Percentiles rank a stretch among this genome's conserved stretches.
phyloP scores from a whole-genome alignment of 257 asterid genomes.

The Penstemon newberryi region DNA sequence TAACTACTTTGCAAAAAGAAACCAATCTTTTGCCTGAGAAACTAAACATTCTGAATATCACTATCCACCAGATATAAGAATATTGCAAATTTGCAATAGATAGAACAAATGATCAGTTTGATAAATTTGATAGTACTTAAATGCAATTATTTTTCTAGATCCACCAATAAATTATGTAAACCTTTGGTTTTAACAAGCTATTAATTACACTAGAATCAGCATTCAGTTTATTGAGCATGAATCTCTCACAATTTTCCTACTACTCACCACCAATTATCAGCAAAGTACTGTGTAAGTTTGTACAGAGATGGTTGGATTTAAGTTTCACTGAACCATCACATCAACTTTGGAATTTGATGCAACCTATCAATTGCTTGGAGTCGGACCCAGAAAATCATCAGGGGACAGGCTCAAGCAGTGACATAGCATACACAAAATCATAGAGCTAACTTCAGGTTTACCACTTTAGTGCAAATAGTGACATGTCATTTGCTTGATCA shows the following conservation, averaged over 20 bases:
- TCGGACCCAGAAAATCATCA: background rate
- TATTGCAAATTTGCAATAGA: background rate
- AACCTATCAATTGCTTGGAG: constrained; percentile 5
- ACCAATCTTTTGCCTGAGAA: constrained; percentile 8
- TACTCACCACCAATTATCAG: constrained; percentile 12
- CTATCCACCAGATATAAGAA: constrained; percentile 20
- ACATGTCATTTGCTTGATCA: background rate
- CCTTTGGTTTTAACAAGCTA: background rate
- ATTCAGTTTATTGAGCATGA: constrained; percentile 12
- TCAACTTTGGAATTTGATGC: constrained; percentile 2
- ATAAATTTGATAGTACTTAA: background rate
- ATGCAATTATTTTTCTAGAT: background rate
- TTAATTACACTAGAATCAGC: background rate
- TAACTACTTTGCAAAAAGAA: constrained; percentile 17
- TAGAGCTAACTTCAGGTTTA: background rate
- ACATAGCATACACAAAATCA: background rate
- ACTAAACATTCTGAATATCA: constrained; percentile 15
- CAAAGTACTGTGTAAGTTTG: background rate
- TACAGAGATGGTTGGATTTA: background rate
- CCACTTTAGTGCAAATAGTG: background rate
- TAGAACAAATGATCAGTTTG: constrained; percentile 4
- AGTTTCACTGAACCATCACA: constrained; percentile 1
- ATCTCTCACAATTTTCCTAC: background rate
- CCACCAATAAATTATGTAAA: constrained; percentile 6
- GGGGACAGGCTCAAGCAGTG: background rate